Conservation (phyloP, 2,329 filamentous ascomycete genomes). For the Bretziella fagacearum region DNA sequence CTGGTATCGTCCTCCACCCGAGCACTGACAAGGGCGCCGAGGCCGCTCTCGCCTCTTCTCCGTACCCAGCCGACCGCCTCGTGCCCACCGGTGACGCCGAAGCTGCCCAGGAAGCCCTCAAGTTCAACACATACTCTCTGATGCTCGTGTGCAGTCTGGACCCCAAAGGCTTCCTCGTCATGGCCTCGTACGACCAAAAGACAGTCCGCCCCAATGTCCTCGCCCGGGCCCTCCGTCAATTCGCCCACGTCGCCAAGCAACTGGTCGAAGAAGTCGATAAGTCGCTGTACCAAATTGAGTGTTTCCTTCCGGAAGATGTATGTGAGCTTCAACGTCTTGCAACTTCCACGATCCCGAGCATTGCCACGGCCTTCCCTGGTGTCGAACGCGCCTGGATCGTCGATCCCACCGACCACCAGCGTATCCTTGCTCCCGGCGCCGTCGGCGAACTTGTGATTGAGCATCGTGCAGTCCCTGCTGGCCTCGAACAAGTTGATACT, state of each 20-base stretch:
- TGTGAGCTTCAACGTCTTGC: conserved; percentile 21
- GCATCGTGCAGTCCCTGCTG: conserved; percentile 17
- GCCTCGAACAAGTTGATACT: conserved; percentile 18
- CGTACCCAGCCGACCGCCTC: conserved; percentile 31
- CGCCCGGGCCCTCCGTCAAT: conserved; percentile 34
- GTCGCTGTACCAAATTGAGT: conserved; percentile 22
- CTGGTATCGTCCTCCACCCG: conserved; percentile 37
- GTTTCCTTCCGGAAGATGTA: conserved; percentile 23
- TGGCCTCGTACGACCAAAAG: conserved; percentile 49
- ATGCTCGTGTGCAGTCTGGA: conserved; percentile 49
- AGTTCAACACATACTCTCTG: conserved; percentile 42
- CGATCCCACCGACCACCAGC: conserved; percentile 22
- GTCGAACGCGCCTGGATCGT: conserved; percentile 26
- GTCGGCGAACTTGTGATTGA: conserved; percentile 30
- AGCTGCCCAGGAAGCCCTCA: conserved; percentile 41
- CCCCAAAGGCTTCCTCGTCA: conserved; percentile 36
- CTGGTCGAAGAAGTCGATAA: conserved; percentile 27
- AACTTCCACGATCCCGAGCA: conserved; percentile 16
- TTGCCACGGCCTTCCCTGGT: conserved; percentile 18
- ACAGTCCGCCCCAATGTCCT: conserved; percentile 35
- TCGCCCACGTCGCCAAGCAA: conserved; percentile 33
- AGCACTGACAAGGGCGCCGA: conserved; percentile 18
- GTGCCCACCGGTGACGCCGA: conserved; percentile 39
- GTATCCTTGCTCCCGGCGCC: conserved; percentile 25
- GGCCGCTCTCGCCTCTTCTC: conserved; percentile 15